A percentile compares a stretch with the other conserved stretches of the same genome.
These are phyloP conservation scores for Saccharomyces kudriavzevii DNA, from an alignment of 805 yeast genomes.

Conservation along the genomic window DNA sequence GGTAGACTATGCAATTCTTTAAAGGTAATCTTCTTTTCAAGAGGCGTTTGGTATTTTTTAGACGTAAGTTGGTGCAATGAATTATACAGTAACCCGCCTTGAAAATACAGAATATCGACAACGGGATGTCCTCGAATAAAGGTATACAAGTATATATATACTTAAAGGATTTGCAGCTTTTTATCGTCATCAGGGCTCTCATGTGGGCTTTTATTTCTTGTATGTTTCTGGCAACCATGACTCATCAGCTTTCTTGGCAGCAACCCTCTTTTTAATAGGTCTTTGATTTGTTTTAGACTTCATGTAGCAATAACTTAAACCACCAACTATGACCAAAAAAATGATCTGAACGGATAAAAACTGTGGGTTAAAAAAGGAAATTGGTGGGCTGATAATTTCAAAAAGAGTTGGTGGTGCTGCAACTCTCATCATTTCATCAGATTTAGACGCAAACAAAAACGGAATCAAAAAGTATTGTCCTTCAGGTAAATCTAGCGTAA, in stretches of 20 bases:
- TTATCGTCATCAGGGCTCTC: neutral
- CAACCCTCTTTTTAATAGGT: neutral
- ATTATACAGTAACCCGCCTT: neutral
- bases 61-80: neutral
- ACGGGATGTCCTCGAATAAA: neutral
- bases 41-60: neutral
- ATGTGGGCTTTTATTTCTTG: conserved; percentile 14
- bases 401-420: conserved; percentile 53
- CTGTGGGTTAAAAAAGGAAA: conserved; percentile 68
- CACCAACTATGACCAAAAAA: conserved; percentile 42
- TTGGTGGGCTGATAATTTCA: conserved; percentile 50
- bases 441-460: conserved; percentile 43
- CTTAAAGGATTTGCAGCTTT: neutral
- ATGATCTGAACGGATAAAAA: conserved; percentile 55
- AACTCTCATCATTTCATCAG: conserved; percentile 44
- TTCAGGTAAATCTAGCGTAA: conserved; percentile 52
- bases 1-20: neutral
- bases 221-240: conserved; percentile 56
- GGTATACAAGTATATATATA: neutral
- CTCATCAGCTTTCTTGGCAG: conserved; percentile 28
- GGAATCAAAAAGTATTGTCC: conserved; percentile 55
- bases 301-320: conserved; percentile 37
- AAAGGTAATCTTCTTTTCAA: neutral
- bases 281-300: neutral
- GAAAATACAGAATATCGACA: neutral